phyloP scores from a whole-genome alignment of 208 protist genomes.

The Perkinsela sp. region DNA sequence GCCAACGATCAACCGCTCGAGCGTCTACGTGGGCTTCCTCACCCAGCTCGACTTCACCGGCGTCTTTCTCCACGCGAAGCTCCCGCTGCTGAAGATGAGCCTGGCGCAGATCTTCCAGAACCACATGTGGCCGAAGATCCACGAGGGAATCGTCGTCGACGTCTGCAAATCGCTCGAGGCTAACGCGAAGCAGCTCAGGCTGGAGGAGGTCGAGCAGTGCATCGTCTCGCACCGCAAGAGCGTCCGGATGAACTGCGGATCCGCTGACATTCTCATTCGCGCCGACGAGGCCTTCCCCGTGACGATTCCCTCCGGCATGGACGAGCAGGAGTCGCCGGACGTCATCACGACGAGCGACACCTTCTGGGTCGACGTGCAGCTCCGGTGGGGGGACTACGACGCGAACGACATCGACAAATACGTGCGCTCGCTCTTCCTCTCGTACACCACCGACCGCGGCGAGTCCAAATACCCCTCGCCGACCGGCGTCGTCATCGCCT shows the following conservation, averaged over 20 bases:
- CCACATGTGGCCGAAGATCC: slow-evolving; percentile 99
- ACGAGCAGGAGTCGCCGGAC: slow-evolving; percentile 34
- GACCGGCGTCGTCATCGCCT: slow-evolving; percentile 88
- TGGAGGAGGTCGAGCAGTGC: slow-evolving; percentile 95
- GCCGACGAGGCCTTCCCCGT: slow-evolving; percentile 82
- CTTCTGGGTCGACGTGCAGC: slow-evolving; percentile 99
- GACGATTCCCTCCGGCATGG: slow-evolving; percentile 42
- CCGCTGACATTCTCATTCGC: slow-evolving; percentile 81
- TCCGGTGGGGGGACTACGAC: slow-evolving; percentile 97
- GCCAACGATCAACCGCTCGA: slow-evolving; percentile 99
- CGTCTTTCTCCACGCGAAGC: slow-evolving; percentile 99
- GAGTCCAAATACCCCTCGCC: slow-evolving; percentile 95
- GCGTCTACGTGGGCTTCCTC: slow-evolving; percentile 99
- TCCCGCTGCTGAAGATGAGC: slow-evolving; percentile 99
- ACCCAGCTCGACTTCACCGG: slow-evolving; percentile 99
- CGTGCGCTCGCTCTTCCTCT: slow-evolving; percentile 91
- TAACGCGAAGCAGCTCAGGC: slow-evolving; percentile 79
- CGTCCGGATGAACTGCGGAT: slow-evolving; percentile 64
- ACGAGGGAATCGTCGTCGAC: slow-evolving; percentile 96
- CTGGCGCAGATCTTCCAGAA: slow-evolving; percentile 99
- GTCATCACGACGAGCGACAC: slow-evolving; percentile 65
- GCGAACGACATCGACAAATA: slow-evolving; percentile 99
- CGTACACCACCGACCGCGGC: slow-evolving; percentile 91
- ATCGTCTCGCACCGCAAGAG: slow-evolving; percentile 96
- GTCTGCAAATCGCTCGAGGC: slow-evolving; percentile 81